These are phyloP conservation scores for Aspergillus udagawae DNA, from an alignment of 2,329 filamentous ascomycete species.

Conservation along the genomic window DNA sequence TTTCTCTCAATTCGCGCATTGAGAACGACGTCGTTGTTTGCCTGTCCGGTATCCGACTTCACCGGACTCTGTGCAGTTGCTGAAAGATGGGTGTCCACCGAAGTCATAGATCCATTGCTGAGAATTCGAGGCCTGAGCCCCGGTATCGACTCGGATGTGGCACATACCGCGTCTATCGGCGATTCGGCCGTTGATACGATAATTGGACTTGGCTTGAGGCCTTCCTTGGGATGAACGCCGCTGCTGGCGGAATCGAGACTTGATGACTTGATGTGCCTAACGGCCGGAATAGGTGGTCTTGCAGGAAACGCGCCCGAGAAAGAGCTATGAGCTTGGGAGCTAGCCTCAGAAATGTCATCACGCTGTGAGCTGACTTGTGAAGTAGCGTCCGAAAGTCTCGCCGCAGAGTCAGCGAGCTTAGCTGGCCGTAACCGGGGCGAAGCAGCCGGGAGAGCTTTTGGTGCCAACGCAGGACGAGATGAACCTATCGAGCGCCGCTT, in stretches of 20 bases:
- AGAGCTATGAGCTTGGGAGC: constrained; percentile 18
- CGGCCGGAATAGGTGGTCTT: constrained; percentile 12
- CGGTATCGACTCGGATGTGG: constrained; percentile 24
- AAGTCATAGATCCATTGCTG: constrained; percentile 30
- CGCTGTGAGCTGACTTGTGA: constrained; percentile 15
- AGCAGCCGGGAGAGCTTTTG: constrained; percentile 18
- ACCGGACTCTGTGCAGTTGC: constrained; percentile 53
- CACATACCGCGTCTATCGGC: constrained; percentile 13
- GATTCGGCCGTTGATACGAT: constrained; percentile 25
- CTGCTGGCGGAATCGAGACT: constrained; percentile 29
- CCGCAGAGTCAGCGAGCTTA: constrained; percentile 21
- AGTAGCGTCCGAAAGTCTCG: constrained; percentile 22
- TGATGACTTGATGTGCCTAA: constrained; percentile 29
- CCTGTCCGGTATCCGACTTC: constrained; percentile 45
- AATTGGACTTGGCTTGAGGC: constrained; percentile 29
- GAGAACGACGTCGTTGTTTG: constrained; percentile 72
- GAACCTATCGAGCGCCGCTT: constrained; percentile 31
- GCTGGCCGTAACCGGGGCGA: constrained; percentile 31
- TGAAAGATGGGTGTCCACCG: constrained; percentile 36
- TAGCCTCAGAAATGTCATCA: constrained; percentile 19
- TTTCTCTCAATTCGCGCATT: constrained; percentile 89
- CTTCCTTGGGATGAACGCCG: constrained; percentile 14
- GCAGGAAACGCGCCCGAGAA: constrained; percentile 15
- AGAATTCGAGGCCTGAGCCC: constrained; percentile 27
- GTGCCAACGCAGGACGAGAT: constrained; percentile 19